Conservation (phyloP, 2,329 filamentous ascomycete species). For the Arthroderma sp. region DNA sequence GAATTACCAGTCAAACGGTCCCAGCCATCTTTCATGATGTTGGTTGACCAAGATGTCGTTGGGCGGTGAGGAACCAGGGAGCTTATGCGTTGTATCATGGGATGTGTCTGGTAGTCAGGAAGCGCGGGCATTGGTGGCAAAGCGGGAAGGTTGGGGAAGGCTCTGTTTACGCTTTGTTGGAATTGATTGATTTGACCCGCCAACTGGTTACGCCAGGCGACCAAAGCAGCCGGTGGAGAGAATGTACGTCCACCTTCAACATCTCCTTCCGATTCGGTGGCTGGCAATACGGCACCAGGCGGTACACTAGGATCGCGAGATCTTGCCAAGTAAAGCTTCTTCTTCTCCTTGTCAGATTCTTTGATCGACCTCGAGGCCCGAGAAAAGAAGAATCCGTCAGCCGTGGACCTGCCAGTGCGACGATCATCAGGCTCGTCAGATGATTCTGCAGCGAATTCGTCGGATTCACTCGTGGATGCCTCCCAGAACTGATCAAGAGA, state of each 20-base stretch:
- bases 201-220: constrained; percentile 60
- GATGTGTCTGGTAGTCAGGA: constrained; percentile 60
- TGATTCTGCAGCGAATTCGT: constrained; percentile 29
- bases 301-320: constrained; percentile 12
- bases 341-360: constrained; percentile 3
- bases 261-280: constrained; percentile 16
- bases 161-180: constrained; percentile 55
- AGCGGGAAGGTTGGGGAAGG: constrained; percentile 48
- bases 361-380: constrained; percentile 10
- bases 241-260: constrained; percentile 21
- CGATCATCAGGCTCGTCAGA: constrained; percentile 18
- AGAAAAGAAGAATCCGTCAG: constrained; percentile 13
- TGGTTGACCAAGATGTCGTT: constrained; percentile 29
- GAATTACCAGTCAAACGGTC: constrained; percentile 45
- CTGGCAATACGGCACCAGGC: constrained; percentile 10
- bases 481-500: constrained; percentile 58
- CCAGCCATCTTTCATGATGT: constrained; percentile 38
- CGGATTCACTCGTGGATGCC: constrained; percentile 32
- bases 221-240: constrained; percentile 50
- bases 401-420: constrained; percentile 17
- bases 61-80: constrained; percentile 58
- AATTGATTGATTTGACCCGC: constrained; percentile 62
- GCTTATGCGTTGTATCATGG: constrained; percentile 58
- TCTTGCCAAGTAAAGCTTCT: constrained; percentile 10
- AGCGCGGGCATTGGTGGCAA: constrained; percentile 37